Percentiles rank a stretch among this genome's conserved stretches.
Evolutionary conservation across 2,329 filamentous ascomycete genomes (phyloP).

Genomic region (Ceratocystis harringtonii): DNA sequence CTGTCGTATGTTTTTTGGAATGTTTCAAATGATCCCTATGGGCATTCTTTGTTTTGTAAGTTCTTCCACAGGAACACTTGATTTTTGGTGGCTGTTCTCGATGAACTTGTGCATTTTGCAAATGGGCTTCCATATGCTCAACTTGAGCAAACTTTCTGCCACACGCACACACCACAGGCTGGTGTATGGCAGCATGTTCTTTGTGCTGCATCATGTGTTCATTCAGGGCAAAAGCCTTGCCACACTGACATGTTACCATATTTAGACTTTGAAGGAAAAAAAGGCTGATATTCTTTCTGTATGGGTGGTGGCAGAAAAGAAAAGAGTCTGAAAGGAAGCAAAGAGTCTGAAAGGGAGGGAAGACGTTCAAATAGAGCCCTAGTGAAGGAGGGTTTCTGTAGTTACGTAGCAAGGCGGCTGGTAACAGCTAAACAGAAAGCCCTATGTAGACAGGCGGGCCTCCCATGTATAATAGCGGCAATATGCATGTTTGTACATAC

Average conservation of each 20-base stretch:
- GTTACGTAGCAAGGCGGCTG: too few relatives aligned
- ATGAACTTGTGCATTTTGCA: neutral
- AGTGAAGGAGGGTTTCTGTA: too few relatives aligned
- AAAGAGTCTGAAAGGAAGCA: too few relatives aligned
- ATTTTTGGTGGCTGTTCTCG: neutral
- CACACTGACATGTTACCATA: neutral
- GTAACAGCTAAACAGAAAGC: too few relatives aligned
- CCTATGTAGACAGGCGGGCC: too few relatives aligned
- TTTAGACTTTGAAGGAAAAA: too few relatives aligned
- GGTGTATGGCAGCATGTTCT: neutral
- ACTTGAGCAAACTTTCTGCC: neutral
- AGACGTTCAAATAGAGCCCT: too few relatives aligned
- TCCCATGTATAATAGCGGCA: too few relatives aligned
- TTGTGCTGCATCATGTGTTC: neutral
- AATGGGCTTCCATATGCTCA: neutral
- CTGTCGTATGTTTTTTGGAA: neutral
- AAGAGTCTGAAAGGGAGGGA: too few relatives aligned
- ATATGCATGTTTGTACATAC: too few relatives aligned
- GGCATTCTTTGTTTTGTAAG: neutral
- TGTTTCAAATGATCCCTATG: neutral
- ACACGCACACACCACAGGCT: neutral
- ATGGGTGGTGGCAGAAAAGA: too few relatives aligned
- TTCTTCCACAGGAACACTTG: neutral
- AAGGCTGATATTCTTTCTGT: too few relatives aligned
- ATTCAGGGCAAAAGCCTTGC: neutral